Conservation (phyloP, 345 rosid species). For the Hibiscus syriacus region DNA sequence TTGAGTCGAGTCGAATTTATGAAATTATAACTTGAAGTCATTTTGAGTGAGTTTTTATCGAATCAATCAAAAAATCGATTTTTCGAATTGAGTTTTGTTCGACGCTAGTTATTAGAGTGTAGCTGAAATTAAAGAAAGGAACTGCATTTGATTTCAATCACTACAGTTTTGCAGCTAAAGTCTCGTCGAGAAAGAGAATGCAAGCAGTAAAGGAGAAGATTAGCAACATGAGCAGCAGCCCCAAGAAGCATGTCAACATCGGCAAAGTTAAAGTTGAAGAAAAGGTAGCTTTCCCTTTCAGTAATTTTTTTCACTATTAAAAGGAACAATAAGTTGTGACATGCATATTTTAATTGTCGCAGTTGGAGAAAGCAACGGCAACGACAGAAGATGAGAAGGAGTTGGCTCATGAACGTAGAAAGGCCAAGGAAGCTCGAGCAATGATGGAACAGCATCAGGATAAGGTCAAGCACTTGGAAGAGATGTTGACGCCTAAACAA, state of each 20-base stretch:
- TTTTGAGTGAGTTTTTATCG: no score
- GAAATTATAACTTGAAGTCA: no score
- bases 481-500: conserved; percentile 25
- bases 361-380: conserved; percentile 47
- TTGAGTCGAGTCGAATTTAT: no score
- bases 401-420: conserved; percentile 48
- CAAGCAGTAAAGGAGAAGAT: conserved; percentile 1
- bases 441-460: conserved; percentile 64
- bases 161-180: background rate
- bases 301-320: background rate
- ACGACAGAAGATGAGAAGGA: conserved; percentile 47
- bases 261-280: conserved; percentile 46
- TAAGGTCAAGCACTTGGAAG: conserved; percentile 50
- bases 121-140: no score
- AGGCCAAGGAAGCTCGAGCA: conserved; percentile 59
- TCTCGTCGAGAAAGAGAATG: background rate
- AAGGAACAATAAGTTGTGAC: background rate
- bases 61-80: no score
- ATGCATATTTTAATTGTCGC: background rate
- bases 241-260: conserved; percentile 47
- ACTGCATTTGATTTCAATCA: background rate
- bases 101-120: no score
- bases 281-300: conserved; percentile 21
- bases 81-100: no score
- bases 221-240: conserved; percentile 39